Base-by-base conservation (phyloP, 768 basidiomycete species). In the Astraeus odoratus region DNA sequence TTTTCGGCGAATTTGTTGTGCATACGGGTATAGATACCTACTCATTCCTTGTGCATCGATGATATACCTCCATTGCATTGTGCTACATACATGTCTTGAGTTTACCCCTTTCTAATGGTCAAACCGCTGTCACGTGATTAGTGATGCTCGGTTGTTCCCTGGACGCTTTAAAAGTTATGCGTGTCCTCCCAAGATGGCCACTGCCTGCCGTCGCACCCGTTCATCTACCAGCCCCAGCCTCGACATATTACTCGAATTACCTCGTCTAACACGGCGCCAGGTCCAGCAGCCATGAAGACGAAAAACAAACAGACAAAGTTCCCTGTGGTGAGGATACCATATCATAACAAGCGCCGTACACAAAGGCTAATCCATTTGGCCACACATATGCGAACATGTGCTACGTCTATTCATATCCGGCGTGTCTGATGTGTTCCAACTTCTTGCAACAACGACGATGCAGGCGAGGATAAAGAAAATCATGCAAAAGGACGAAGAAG, bases 401-500 rank as follows among this genome's bases (percentile, higher is more conserved):
- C 36, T 22, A 60, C 33, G 15, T 22, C n/a, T 25, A 23, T 27
- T 18, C 29, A 33, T 26, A 13, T 29, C 27, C 27, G 8, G 4
- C 26, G 22, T 24, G 29, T 18, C 27, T 12, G 24, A 38, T 27
- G 8, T 42, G 46, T n/a, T n/a, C n/a, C 30, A 33, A 46, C 22
- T 26, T 9, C 20, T 8, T 37, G 5, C 6, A 29, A 29, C 27
- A 29, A 6, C 12, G 12, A 15, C 26, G 20, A 25, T 37, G 19
- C 26, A 95, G 93, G 94, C 95, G 3, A 84, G 95, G 36, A 98
- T 98, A 71, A 98, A 97, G 76, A 89, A 91, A 71, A 96, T 97
- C 45, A 98, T 98, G 90, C 95, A 98, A 71, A 92, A 93, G 62
- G 95, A 98, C 60, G 95, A 98, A 60, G 95, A 98, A 60, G 95